Base-by-base conservation (phyloP, 768 basidiomycete genomes). In the Boletus tylopilopsis region DNA sequence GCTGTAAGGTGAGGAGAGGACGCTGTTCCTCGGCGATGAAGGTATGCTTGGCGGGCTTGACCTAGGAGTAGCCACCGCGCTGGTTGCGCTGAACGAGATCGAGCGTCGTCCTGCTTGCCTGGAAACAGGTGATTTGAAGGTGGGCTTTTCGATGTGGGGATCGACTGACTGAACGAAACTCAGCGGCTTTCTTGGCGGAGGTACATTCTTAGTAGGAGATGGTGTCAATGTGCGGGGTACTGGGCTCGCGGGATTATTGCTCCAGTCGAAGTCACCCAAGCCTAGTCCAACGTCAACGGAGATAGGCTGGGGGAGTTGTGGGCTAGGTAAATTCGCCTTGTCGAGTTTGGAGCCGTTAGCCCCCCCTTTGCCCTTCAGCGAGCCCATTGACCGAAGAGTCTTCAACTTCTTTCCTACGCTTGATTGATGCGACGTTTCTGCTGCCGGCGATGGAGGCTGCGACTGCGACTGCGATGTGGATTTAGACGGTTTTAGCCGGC, bases 351-450 rank as follows among this genome's bases (percentile, higher is more conserved):
- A 45, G 18, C 59, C 56, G 21, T 58, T 55, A 35, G 60, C 48
- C 22, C 47, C 50, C 30, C 64, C 55, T 60, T 74, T 81, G 22
- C 82, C 77, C 60, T 84, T 85, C 36, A 91, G 71, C 13, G 89
- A 91, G 27, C 87, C 79, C 84, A 91, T 89, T 3, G 89, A 91
- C 18, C 85, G 80, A 50, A 91, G 70, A 7, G 76, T 85, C 65
- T 89, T 90, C 53, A 91, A 69, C 62, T 73, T 80, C 67, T 76
- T 85, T 24, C 67, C 73, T 10, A 68, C 53, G 22, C 52, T 59
- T 11, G 61, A 61, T 16, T 59, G 63, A 7, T 76, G 44, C 35
- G 59, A 58, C 21, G 66, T 60, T 50, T 79, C 73, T 21, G 75
- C 69, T 25, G 69, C 63, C 7, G 74, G 67, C 13, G 72, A 73